Evolutionary conservation across 2,329 filamentous ascomycete species (phyloP).

Genomic region (Ilyonectria sp.): DNA sequence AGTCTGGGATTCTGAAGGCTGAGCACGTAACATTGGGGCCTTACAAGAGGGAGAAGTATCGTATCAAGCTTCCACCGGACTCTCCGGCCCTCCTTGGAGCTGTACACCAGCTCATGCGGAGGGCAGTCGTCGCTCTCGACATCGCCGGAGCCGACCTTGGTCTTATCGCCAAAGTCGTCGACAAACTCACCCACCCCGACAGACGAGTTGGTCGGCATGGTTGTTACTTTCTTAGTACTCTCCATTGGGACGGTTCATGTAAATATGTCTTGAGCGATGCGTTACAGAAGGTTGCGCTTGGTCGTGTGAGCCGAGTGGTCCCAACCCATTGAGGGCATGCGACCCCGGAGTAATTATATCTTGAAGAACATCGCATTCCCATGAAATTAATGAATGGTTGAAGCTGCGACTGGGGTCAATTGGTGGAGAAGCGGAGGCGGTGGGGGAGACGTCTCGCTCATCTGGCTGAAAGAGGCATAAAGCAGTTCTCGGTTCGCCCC

Average conservation of each 20-base stretch:
- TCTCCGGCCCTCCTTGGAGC: background rate
- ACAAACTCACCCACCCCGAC: background rate
- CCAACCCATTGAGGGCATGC: background rate
- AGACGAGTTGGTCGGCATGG: background rate
- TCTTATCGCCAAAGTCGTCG: background rate
- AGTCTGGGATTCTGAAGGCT: background rate
- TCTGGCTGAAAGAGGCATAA: background rate
- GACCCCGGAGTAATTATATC: background rate
- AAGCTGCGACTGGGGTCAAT: background rate
- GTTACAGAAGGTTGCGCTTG: background rate
- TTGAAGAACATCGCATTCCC: background rate
- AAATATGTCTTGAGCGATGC: background rate
- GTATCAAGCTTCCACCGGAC: constrained; percentile 13
- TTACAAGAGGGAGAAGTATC: constrained; percentile 7
- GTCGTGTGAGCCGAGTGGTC: background rate
- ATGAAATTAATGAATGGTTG: background rate
- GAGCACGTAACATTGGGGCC: background rate
- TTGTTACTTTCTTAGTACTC: background rate
- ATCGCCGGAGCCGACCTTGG: background rate
- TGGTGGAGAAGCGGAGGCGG: background rate
- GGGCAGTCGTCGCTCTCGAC: background rate
- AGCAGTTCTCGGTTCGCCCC: background rate
- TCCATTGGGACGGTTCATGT: background rate
- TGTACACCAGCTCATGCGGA: background rate
- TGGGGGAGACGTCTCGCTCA: background rate